phyloP scores from a whole-genome alignment of 148 eudicot genomes.

The Spergularia marina region DNA sequence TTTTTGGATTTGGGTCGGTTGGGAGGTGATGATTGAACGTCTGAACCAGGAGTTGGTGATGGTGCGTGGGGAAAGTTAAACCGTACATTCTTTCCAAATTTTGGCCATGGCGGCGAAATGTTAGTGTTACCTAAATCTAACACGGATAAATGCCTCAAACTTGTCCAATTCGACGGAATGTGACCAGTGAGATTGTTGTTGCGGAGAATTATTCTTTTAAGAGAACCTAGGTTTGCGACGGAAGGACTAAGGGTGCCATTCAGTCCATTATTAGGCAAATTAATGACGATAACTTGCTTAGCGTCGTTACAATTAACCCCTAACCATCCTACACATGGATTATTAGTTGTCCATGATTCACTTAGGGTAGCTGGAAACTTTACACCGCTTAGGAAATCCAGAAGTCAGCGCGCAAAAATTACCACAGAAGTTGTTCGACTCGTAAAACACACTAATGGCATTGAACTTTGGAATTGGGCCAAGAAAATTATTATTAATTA shows the following conservation, averaged over 20 bases:
- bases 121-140: slow-evolving; percentile 72
- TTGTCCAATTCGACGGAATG: slow-evolving; percentile 68
- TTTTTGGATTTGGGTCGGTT: slow-evolving; percentile 28
- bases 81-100: slow-evolving; percentile 43
- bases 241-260: slow-evolving; percentile 81
- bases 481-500: slow-evolving; percentile 85
- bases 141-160: slow-evolving; percentile 53
- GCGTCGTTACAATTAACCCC: slow-evolving; percentile 63
- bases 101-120: slow-evolving; percentile 75
- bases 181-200: slow-evolving; percentile 64
- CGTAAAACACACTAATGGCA: slow-evolving; percentile 50
- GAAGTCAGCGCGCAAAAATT: slow-evolving; percentile 55
- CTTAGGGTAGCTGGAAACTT: slow-evolving; percentile 70
- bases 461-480: slow-evolving; percentile 78
- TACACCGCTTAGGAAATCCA: slow-evolving; percentile 66
- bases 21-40: slow-evolving; percentile 28
- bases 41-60: slow-evolving; percentile 33
- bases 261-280: slow-evolving; percentile 59
- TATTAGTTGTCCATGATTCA: slow-evolving; percentile 73
- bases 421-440: slow-evolving; percentile 69
- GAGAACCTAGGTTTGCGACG: slow-evolving; percentile 51
- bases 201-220: slow-evolving; percentile 52
- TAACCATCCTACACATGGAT: slow-evolving; percentile 80
- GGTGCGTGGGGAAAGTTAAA: slow-evolving; percentile 17
- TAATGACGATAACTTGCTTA: slow-evolving; percentile 51